Evolutionary conservation across 768 basidiomycete genomes (phyloP).

Genomic region (Rhodotorula diobovata): DNA sequence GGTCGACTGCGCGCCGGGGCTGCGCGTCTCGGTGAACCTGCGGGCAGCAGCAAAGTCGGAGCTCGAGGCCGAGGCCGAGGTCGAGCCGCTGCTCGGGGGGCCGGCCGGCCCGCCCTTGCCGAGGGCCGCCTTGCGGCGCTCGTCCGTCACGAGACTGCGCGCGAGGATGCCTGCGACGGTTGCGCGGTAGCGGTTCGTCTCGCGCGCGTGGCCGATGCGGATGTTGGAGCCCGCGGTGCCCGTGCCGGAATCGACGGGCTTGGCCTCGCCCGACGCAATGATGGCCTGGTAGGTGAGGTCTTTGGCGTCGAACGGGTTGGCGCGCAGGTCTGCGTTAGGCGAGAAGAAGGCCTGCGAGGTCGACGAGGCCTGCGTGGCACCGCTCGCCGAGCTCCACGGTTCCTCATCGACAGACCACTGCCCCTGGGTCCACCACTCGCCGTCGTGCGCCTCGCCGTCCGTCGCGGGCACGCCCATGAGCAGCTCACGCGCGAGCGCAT

Average conservation of each 20-base stretch:
- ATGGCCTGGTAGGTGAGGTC: conserved; percentile 17
- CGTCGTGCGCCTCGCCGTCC: conserved; percentile 1
- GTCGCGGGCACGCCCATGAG: conserved; percentile 32
- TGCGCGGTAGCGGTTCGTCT: conserved; percentile 11
- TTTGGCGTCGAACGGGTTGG: conserved; percentile 25
- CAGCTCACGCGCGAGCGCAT: conserved; percentile 33
- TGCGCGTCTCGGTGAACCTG: not conserved
- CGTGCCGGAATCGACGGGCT: not conserved
- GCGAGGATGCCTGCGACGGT: conserved; percentile 19
- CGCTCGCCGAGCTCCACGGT: conserved; percentile 14
- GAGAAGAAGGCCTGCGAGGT: conserved; percentile 28
- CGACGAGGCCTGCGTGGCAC: not conserved
- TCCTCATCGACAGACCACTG: conserved; percentile 26
- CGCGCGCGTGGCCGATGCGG: conserved; percentile 14
- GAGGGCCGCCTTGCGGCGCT: conserved; percentile 18
- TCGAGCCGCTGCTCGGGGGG: not conserved
- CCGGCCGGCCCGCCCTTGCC: not conserved
- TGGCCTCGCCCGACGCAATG: conserved; percentile 20
- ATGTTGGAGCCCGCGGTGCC: conserved; percentile 24
- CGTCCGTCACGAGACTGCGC: conserved; percentile 17
- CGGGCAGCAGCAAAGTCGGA: not conserved
- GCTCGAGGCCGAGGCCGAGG: too few relatives aligned
- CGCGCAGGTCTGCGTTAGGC: not conserved
- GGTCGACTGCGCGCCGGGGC: not conserved
- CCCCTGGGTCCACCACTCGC: conserved; percentile 20